These are phyloP conservation scores for Trichoderma gamsii DNA, from an alignment of 495 filamentous ascomycete genomes.

Conservation along the genomic window DNA sequence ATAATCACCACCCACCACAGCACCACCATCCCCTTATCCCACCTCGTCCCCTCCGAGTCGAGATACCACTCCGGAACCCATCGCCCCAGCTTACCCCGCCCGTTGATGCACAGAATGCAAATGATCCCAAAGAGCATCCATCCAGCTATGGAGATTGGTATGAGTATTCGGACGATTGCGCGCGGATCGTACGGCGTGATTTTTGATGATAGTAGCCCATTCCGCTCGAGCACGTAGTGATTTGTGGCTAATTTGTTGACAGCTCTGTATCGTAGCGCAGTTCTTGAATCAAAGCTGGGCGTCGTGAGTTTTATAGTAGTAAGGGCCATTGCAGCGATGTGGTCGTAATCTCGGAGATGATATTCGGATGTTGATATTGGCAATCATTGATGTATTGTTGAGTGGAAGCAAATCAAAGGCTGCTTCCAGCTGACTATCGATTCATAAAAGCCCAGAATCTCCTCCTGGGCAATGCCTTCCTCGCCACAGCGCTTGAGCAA, in stretches of 20 bases:
- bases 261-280: not conserved
- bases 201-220: not conserved
- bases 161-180: not conserved
- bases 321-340: not conserved
- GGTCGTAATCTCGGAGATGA: not conserved
- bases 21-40: not conserved
- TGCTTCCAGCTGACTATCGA: too few species aligned
- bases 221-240: not conserved
- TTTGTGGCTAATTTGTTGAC: not conserved
- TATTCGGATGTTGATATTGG: not conserved
- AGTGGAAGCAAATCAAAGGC: too few species aligned
- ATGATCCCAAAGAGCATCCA: slow-evolving; percentile 1
- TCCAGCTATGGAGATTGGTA: not conserved
- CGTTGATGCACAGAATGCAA: slow-evolving; percentile 5
- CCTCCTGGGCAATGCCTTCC: too few species aligned
- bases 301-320: not conserved
- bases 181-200: not conserved
- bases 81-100: not conserved
- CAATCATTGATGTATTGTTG: too few species aligned
- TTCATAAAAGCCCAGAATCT: too few species aligned
- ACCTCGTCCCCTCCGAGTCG: not conserved
- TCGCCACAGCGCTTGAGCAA: too few species aligned
- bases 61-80: slow-evolving; percentile 8
- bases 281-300: not conserved
- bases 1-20: not conserved